Evolutionary conservation across 2,329 filamentous ascomycete genomes (phyloP), one percentile per base, ranked within the genome.

Genomic region (Moelleriella libera): DNA sequence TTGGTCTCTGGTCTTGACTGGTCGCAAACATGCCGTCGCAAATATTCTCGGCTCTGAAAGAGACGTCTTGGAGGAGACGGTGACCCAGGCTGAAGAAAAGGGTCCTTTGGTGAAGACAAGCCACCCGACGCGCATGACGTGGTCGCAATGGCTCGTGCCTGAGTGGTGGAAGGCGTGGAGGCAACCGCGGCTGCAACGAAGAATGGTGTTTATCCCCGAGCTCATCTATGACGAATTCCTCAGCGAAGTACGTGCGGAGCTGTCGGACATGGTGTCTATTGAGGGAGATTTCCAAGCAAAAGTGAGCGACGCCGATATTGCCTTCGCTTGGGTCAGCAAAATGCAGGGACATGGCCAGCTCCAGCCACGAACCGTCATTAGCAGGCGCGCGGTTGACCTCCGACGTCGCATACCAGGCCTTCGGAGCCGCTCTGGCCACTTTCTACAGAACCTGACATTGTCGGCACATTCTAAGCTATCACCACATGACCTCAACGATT

Each of bases 181-280:
- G 3, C 39, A 45, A 3, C 34, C 45, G 12, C 32, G 41, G 5
- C 14, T 43, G 39, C 47, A 50, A 30, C 42, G 37, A 30, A 48
- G 49, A 41, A 50, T 48, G 45, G 47, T 50, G 28, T 48, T 46
- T n/a, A 46, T 50, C 21, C 49, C 49, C 12, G 44, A 50, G 43
- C 29, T 30, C 6, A 43, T 50, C 5, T 47, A 48, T 41, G 45
- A 48, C 3, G 45, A 48, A 8, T 40, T 50, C 11, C 32, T 50
- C 14, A 39, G 34, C 21, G 47, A 50, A 29, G 40, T 48, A 12
- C 47, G 47, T 37, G 29, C 41, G 39, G 49, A 50, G 8, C 34
- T 50, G 8, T 34, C 46, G 29, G 30, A 14, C 7, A 14, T 41
- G 29, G 11, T 43, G n/a, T 30, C 39, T 6, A 39, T 45, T 21